Conservation (phyloP, 2,329 filamentous ascomycete genomes). For the Aspergillus floridensis region DNA sequence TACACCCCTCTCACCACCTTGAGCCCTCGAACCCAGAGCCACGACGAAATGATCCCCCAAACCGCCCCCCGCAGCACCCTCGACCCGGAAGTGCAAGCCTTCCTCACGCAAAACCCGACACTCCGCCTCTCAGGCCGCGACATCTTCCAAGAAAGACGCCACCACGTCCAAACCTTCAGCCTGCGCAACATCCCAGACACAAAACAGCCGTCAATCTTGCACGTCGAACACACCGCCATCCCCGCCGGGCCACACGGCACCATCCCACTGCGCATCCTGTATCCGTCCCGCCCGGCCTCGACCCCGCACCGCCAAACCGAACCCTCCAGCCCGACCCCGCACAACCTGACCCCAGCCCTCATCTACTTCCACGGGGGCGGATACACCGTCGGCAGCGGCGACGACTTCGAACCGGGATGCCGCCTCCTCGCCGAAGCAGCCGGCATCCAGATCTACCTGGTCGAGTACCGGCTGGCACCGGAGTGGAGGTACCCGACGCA, state of each 20-base stretch:
- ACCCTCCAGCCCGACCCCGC: not conserved
- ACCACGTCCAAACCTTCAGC: not conserved
- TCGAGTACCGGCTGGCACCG: slow-evolving; percentile 37
- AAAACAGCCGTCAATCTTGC: slow-evolving; percentile 24
- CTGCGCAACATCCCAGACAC: not conserved
- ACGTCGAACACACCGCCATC: slow-evolving; percentile 34
- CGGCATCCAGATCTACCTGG: slow-evolving; percentile 28
- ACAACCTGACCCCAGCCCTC: slow-evolving; percentile 20
- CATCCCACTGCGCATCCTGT: slow-evolving; percentile 35
- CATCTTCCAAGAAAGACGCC: not conserved
- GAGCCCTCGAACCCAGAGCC: too few species aligned
- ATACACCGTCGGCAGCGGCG: slow-evolving; percentile 39
- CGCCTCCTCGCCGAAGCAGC: slow-evolving; percentile 31
- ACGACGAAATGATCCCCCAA: not conserved
- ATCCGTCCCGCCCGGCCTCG: slow-evolving; percentile 20
- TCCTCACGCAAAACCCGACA: not conserved
- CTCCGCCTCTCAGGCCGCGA: not conserved
- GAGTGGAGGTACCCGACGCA: slow-evolving; percentile 34
- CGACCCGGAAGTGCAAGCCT: not conserved
- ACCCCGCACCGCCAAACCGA: slow-evolving; percentile 14
- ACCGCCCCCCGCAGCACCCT: not conserved
- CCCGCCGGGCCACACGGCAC: slow-evolving; percentile 32
- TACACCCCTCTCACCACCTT: too few species aligned
- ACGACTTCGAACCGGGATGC: slow-evolving; percentile 41
- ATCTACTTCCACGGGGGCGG: slow-evolving; percentile 42